Percentiles rank a stretch among this genome's conserved stretches.
phyloP scores from a whole-genome alignment of 2,329 filamentous ascomycete genomes.

The Aspergillus uvarum region DNA sequence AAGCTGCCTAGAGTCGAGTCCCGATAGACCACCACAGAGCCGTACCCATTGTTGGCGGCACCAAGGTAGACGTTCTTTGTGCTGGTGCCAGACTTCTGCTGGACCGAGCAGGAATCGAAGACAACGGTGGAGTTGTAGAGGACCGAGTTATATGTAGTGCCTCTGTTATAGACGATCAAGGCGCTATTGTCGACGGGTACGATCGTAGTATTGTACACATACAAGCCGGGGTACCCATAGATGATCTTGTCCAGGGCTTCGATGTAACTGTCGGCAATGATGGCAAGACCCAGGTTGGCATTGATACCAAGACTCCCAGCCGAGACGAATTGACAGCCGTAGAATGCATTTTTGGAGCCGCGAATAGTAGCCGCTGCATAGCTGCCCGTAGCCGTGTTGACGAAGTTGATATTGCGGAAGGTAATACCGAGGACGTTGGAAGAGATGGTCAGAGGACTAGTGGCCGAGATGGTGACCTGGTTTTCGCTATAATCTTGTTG shows the following conservation, averaged over 20 bases:
- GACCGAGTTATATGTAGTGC: conserved; percentile 22
- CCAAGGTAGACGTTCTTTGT: conserved; percentile 46
- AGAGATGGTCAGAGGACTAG: conserved; percentile 31
- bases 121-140: conserved; percentile 42
- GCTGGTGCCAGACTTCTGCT: conserved; percentile 32
- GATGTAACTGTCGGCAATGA: conserved; percentile 49
- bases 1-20: conserved; percentile 41
- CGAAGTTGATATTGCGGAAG: conserved; percentile 43
- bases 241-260: conserved; percentile 47
- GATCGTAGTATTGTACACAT: conserved; percentile 47
- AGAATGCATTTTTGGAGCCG: conserved; percentile 46
- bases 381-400: conserved; percentile 14
- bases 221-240: conserved; percentile 42
- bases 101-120: conserved; percentile 42
- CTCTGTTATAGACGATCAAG: conserved; percentile 43
- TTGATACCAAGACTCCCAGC: conserved; percentile 34
- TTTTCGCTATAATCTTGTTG: conserved; percentile 38
- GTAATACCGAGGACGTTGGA: conserved; percentile 35
- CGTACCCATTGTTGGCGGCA: conserved; percentile 40
- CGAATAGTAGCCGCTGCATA: conserved; percentile 33
- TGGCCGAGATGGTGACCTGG: conserved; percentile 36
- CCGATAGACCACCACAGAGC: conserved; percentile 44
- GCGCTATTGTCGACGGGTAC: conserved; percentile 39
- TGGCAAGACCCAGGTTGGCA: conserved; percentile 32
- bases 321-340: conserved; percentile 47